These are phyloP conservation scores for Scheffersomyces lignosus DNA, from an alignment of 805 yeast species.

Conservation along the genomic window DNA sequence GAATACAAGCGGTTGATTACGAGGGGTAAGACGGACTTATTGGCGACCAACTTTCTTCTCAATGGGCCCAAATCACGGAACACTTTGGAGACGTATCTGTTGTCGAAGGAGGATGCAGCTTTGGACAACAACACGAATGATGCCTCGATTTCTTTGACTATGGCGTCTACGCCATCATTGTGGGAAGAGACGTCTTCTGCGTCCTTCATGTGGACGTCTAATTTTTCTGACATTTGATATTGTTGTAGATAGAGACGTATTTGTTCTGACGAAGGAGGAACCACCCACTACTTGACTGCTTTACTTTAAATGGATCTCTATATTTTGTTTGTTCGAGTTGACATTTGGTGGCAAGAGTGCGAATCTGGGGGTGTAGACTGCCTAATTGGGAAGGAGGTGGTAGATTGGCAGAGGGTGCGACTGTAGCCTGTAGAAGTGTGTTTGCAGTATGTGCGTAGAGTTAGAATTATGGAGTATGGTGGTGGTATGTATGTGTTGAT, in stretches of 20 bases:
- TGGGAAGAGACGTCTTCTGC: constrained; percentile 8
- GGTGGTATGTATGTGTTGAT: too few species aligned
- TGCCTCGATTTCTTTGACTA: constrained; percentile 39
- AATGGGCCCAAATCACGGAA: constrained; percentile 78
- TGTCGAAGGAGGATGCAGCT: constrained; percentile 74
- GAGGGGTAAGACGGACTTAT: constrained; percentile 51
- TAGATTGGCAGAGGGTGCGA: too few species aligned
- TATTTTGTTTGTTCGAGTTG: too few species aligned
- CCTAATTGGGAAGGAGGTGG: constrained; percentile 7
- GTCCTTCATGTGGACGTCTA: constrained; percentile 21
- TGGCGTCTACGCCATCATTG: constrained; percentile 18
- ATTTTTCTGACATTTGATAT: constrained; percentile 1
- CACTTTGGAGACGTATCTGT: constrained; percentile 82
- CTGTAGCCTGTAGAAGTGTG: too few species aligned
- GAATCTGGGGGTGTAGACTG: constrained; percentile 5
- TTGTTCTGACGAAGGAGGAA: too few species aligned
- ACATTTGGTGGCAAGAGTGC: too few species aligned
- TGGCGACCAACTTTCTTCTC: constrained; percentile 57
- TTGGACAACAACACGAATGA: constrained; percentile 51
- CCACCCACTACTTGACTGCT: too few species aligned
- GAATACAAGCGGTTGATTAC: constrained; percentile 61
- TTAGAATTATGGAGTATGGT: too few species aligned
- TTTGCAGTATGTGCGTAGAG: too few species aligned
- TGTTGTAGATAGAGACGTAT: too few species aligned
- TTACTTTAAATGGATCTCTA: too few species aligned